Conservation (phyloP, 75 land plant genomes). For the Cryptomeria japonica region DNA sequence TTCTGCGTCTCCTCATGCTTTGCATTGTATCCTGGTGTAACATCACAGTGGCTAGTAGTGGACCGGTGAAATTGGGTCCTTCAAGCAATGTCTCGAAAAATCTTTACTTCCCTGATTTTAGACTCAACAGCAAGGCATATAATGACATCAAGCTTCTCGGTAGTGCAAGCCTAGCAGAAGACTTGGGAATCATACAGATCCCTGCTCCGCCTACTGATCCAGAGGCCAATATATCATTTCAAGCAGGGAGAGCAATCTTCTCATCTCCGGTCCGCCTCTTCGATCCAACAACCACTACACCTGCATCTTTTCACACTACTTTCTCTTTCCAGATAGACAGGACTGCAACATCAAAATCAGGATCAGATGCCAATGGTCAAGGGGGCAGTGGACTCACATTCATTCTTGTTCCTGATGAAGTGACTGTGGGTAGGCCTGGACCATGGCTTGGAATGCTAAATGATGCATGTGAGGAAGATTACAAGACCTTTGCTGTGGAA, state of each 20-base stretch:
- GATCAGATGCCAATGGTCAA: slow-evolving; percentile 3
- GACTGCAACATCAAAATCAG: not conserved
- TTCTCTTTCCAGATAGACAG: slow-evolving; percentile 49
- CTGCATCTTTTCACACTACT: slow-evolving; percentile 53
- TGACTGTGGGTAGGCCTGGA: slow-evolving; percentile 50
- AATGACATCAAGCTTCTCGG: slow-evolving; percentile 35
- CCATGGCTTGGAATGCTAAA: slow-evolving; percentile 50
- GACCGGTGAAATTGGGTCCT: slow-evolving; percentile 12
- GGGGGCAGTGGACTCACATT: slow-evolving; percentile 55
- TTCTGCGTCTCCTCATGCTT: not conserved
- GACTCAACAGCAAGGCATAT: not conserved
- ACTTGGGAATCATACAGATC: slow-evolving; percentile 21
- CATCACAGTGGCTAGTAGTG: not conserved
- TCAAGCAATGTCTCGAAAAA: slow-evolving; percentile 24
- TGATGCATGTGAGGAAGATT: slow-evolving; percentile 27
- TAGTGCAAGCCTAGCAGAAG: slow-evolving; percentile 25
- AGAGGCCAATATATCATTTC: slow-evolving; percentile 11
- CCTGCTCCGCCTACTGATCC: slow-evolving; percentile 21
- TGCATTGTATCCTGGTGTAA: not conserved
- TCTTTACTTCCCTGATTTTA: slow-evolving; percentile 29
- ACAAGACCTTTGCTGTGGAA: slow-evolving; percentile 42
- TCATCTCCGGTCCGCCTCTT: slow-evolving; percentile 40
- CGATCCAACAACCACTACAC: slow-evolving; percentile 26
- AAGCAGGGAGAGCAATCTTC: slow-evolving; percentile 57
- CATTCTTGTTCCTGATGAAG: slow-evolving; percentile 51